These are phyloP conservation scores for Aspergillus brasiliensis DNA, from an alignment of 2,329 filamentous ascomycete species.

Conservation along the genomic window DNA sequence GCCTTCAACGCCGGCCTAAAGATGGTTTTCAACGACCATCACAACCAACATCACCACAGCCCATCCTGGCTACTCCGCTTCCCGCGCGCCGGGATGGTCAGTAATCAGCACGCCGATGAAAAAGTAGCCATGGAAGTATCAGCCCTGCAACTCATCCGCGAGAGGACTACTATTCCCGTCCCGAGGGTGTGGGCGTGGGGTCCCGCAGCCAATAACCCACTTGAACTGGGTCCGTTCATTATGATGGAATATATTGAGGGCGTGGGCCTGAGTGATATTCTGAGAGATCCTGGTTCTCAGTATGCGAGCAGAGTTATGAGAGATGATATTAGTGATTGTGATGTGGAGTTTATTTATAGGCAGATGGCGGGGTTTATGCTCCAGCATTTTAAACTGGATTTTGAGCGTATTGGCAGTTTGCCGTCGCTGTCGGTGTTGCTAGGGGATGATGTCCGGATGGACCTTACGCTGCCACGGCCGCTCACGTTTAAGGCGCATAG, in stretches of 20 bases:
- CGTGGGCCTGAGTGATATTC: conserved; percentile 27
- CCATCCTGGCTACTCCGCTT: conserved; percentile 35
- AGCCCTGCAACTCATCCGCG: conserved; percentile 28
- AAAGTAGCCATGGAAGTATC: conserved; percentile 36
- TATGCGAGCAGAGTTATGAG: conserved; percentile 44
- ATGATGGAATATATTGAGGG: conserved; percentile 35
- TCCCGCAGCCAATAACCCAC: conserved; percentile 27
- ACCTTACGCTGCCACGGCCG: conserved; percentile 24
- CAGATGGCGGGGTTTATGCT: conserved; percentile 32
- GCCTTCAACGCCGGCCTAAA: conserved; percentile 38
- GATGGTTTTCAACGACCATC: conserved; percentile 37
- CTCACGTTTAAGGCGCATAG: conserved; percentile 38
- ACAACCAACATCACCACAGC: too few species aligned
- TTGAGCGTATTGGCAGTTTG: conserved; percentile 33
- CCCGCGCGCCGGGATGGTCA: conserved; percentile 31
- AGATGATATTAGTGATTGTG: conserved; percentile 28
- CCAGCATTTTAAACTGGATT: conserved; percentile 34
- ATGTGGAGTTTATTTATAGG: conserved; percentile 32
- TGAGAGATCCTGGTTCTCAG: conserved; percentile 40
- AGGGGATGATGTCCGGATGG: too few species aligned
- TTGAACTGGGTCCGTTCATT: conserved; percentile 32
- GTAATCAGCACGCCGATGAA: conserved; percentile 31
- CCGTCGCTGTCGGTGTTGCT: conserved; percentile 18
- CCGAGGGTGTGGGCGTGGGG: conserved; percentile 32
- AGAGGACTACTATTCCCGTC: conserved; percentile 30